Evolutionary conservation across 2,329 filamentous ascomycete genomes (phyloP).

Genomic region (Phoma sp.): DNA sequence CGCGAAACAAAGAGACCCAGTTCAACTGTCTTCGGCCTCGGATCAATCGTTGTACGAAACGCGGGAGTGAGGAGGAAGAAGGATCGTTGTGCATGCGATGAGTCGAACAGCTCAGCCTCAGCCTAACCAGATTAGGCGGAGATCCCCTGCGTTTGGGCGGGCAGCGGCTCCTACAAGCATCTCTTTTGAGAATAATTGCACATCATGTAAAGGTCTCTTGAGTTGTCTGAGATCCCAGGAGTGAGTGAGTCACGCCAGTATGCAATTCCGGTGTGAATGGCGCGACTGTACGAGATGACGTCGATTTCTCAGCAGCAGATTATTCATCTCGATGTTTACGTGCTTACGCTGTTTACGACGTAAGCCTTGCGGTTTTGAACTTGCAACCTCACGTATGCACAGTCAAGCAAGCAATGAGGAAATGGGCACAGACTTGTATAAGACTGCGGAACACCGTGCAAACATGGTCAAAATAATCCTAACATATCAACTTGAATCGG

Average conservation of each 20-base stretch:
- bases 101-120: not conserved
- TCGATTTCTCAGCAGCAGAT: constrained; percentile 13
- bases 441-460: not conserved
- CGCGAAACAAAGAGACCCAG: too few species aligned
- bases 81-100: constrained; percentile 2
- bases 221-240: not conserved
- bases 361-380: not conserved
- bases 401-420: not conserved
- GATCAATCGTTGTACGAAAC: too few species aligned
- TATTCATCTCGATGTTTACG: constrained; percentile 10
- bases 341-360: not conserved
- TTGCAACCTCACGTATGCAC: not conserved
- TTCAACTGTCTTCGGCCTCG: too few species aligned
- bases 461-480: not conserved
- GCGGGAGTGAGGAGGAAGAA: too few species aligned
- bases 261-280: not conserved
- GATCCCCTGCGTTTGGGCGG: not conserved
- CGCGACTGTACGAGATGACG: not conserved
- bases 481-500: not conserved
- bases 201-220: not conserved
- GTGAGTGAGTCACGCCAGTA: not conserved
- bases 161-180: not conserved
- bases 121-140: not conserved
- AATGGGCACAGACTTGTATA: not conserved
- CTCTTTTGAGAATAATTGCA: not conserved